Evolutionary conservation across 2,329 filamentous ascomycete genomes (phyloP), one percentile per base, ranked within the genome.

Genomic region (Monilinia laxa): DNA sequence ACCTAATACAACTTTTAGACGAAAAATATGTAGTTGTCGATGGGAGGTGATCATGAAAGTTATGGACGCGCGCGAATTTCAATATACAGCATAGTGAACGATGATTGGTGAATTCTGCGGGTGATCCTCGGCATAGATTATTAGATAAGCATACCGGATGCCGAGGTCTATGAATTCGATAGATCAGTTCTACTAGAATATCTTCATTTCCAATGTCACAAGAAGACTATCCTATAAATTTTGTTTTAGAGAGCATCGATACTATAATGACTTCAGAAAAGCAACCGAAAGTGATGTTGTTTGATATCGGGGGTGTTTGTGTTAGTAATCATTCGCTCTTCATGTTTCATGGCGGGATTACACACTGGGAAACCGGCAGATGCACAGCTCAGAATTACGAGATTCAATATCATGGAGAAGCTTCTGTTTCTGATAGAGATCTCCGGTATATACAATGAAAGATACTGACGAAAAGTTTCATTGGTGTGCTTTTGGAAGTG

Each of bases 261-360:
- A 65, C 68, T 42, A 70, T 74, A 42, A 83, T 82, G 80, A 68
- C 80, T 11, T 70, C 74, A 55, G 75, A 75, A 52, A 81, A 79
- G 67, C 81, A 82, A 67, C 90, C 91, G 40, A 90, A 90, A 64
- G 70, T 70, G 16, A 51, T 71, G 42, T 82, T 99, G 28, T 98
- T 98, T 78, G 95, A 99, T 79, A 95, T 99, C 72, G 95, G 95
- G 51, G 95, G 95, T 69, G 95, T 99, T 73, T 96, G 92, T 83
- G 94, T 97, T 89, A 83, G 92, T 87, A 68, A 16, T 66, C 31
- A 55, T 51, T 47, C 52, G 49, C n/a, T 67, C 52, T 56, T 18
- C 10, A 3, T 60, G 31, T 53, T 53, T 60, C 18, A 35, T 57
- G 16, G 9, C 18, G 10, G 59, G 51, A 4, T 16, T n/a, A n/a